Percentiles rank a stretch among this genome's conserved stretches.
phyloP scores from a whole-genome alignment of 352 stramenopile species.

The Globisporangium perplexum region DNA sequence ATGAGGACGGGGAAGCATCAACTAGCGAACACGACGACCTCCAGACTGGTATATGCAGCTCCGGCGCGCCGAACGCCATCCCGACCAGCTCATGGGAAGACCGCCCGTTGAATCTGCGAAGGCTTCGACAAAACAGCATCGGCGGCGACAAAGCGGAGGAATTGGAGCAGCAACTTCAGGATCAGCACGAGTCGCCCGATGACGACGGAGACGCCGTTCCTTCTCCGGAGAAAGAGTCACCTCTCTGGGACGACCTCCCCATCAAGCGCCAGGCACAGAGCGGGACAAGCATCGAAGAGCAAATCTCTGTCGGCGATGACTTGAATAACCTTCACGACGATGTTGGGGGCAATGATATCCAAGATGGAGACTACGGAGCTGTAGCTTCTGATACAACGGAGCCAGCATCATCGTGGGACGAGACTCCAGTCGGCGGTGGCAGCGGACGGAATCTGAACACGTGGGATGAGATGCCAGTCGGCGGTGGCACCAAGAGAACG shows the following conservation, averaged over 20 bases:
- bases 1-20: background rate
- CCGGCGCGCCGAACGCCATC: background rate
- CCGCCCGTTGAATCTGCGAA: constrained; percentile 7
- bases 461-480: constrained; percentile 7
- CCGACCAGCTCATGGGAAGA: constrained; percentile 5
- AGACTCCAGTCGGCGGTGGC: constrained; percentile 1
- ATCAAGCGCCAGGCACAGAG: constrained; percentile 6
- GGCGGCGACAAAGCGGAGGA: background rate
- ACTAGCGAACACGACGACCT: background rate
- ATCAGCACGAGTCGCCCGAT: background rate
- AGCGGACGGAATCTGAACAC: background rate
- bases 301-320: background rate
- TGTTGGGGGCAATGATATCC: background rate
- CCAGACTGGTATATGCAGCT: background rate
- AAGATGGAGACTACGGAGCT: background rate
- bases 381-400: background rate
- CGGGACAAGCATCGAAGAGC: background rate
- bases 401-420: constrained; percentile 4
- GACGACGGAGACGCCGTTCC: background rate
- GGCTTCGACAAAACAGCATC: background rate
- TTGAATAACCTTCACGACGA: background rate
- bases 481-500: constrained; percentile 6
- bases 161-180: background rate
- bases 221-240: background rate
- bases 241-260: constrained; percentile 14